Conservation (phyloP, 306 rosid species). For the Dryas octopetala region DNA sequence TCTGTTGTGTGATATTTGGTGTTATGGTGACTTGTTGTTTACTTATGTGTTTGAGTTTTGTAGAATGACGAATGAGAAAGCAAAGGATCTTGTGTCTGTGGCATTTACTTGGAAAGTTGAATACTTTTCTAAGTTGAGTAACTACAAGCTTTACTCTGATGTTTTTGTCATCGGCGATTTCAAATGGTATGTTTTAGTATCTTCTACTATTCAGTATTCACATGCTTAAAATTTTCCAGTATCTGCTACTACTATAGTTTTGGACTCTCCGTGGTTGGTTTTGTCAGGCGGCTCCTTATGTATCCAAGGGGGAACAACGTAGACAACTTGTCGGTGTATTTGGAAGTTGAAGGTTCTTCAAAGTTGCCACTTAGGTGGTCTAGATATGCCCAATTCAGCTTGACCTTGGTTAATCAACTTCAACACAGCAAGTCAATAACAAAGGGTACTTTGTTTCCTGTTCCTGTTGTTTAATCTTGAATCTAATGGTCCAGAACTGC, state of each 20-base stretch:
- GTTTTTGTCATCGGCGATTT: not conserved
- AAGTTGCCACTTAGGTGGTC: not conserved
- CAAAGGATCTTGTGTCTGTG: not conserved
- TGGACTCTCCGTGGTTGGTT: not conserved
- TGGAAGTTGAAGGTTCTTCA: conserved; percentile 6
- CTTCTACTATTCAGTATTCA: not conserved
- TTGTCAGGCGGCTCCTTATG: conserved; percentile 14
- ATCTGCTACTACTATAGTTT: not conserved
- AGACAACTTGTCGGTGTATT: conserved; percentile 12
- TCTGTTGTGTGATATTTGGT: conserved; percentile 4
- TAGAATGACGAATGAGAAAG: not conserved
- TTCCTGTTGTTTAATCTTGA: not conserved
- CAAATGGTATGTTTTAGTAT: conserved; percentile 1
- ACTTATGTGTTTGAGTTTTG: not conserved
- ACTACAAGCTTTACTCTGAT: not conserved
- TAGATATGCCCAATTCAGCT: conserved; percentile 10
- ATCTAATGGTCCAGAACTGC: not conserved
- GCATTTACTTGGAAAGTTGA: conserved; percentile 8
- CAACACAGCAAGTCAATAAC: conserved; percentile 6
- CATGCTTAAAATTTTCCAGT: not conserved
- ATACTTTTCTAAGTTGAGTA: conserved; percentile 13
- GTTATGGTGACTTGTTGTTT: too few species aligned
- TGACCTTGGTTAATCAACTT: not conserved
- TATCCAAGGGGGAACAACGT: conserved; percentile 4
- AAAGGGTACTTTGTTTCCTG: not conserved